Conservation (phyloP, 352 stramenopile species). For the Pythium rhizo-oryzae region DNA sequence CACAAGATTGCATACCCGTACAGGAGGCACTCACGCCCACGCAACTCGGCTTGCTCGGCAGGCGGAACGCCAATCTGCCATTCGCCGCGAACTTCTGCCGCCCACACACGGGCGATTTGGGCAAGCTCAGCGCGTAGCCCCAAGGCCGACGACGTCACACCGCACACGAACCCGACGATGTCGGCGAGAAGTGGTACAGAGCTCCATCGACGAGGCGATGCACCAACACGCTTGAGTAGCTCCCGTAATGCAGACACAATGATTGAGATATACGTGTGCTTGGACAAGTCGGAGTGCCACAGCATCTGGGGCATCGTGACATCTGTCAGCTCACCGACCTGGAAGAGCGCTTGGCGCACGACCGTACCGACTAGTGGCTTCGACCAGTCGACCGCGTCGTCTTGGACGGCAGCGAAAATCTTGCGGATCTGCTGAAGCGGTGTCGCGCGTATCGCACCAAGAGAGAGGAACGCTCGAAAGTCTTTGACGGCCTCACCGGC, state of each 20-base stretch:
- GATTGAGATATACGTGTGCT: slow-evolving; percentile 2
- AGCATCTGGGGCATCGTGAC: slow-evolving; percentile 22
- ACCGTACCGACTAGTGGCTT: slow-evolving; percentile 38
- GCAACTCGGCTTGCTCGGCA: slow-evolving; percentile 5
- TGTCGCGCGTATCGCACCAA: slow-evolving; percentile 40
- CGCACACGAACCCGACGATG: slow-evolving; percentile 15
- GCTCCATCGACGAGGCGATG: slow-evolving; percentile 22
- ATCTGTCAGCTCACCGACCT: slow-evolving; percentile 46
- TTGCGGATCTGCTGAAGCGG: slow-evolving; percentile 55
- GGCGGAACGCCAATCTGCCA: slow-evolving; percentile 4
- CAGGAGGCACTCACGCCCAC: slow-evolving; percentile 19
- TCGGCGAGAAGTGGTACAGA: slow-evolving; percentile 18
- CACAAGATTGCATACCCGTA: slow-evolving; percentile 20
- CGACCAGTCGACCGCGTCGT: slow-evolving; percentile 48
- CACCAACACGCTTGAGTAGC: background rate
- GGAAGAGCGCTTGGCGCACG: slow-evolving; percentile 51
- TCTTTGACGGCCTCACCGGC: slow-evolving; percentile 10
- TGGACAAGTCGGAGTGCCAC: slow-evolving; percentile 44
- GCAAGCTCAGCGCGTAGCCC: slow-evolving; percentile 1
- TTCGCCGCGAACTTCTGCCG: slow-evolving; percentile 1
- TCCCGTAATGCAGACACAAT: background rate
- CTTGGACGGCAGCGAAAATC: slow-evolving; percentile 42
- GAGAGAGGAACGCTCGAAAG: background rate
- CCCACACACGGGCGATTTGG: slow-evolving; percentile 1
- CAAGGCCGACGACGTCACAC: background rate